Evolutionary conservation across 139 green algal genomes (phyloP).

Genomic region (Spirogloea muscicola): DNA sequence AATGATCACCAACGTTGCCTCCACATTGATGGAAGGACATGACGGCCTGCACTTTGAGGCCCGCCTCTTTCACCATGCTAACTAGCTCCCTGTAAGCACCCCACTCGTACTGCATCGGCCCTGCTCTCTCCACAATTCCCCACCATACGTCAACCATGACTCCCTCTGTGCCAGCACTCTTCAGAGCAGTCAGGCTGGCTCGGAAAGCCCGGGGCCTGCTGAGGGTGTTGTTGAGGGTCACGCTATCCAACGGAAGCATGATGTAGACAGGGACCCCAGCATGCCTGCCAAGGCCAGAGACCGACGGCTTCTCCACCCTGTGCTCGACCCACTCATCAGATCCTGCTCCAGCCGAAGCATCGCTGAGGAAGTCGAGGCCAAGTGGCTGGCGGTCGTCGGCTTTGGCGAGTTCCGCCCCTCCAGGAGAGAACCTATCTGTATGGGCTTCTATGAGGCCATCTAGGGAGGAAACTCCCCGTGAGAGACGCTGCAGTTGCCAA

Average conservation of each 20-base stretch:
- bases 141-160: conserved; percentile 66
- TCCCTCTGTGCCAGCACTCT: conserved; percentile 51
- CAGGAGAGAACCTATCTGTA: no score
- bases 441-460: no score
- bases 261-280: conserved; percentile 83
- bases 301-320: conserved; percentile 4
- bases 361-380: no score
- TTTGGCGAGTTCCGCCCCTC: no score
- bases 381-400: no score
- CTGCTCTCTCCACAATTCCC: conserved; percentile 81
- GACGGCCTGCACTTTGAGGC: conserved; percentile 64
- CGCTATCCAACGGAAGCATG: conserved; percentile 97
- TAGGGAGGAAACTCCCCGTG: no score
- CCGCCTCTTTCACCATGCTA: conserved; percentile 68
- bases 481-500: no score
- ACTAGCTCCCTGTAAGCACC: conserved; percentile 53
- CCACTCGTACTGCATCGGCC: conserved; percentile 52
- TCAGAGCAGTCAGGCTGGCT: conserved; percentile 46
- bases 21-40: conserved; percentile 63
- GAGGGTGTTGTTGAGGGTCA: conserved; percentile 52
- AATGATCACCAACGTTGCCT: conserved; percentile 56
- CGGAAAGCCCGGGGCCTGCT: conserved; percentile 39
- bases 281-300: conserved; percentile 4
- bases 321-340: conserved; percentile 5
- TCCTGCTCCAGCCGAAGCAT: no score